A percentile compares a stretch with the other conserved stretches of the same genome.
phyloP scores from a whole-genome alignment of 129 eudicot genomes.

The Tagetes patula region DNA sequence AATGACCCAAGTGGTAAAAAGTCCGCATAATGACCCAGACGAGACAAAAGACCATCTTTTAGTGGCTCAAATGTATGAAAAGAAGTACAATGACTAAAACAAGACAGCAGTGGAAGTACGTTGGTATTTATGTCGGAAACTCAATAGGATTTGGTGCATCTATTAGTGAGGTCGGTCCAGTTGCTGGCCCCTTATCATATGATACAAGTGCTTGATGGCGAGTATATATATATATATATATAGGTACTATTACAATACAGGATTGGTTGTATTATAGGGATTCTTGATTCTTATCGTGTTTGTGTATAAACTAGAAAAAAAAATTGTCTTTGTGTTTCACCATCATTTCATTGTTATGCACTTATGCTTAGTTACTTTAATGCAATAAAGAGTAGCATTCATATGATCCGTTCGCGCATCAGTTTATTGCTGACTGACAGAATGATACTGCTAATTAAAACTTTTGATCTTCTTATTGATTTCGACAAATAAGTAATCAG shows the following conservation, averaged over 20 bases:
- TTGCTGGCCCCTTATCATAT: slow-evolving; percentile 51
- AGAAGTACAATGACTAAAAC: background rate
- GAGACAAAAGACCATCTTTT: slow-evolving; percentile 7
- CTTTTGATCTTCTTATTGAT: slow-evolving; percentile 1
- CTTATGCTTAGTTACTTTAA: background rate
- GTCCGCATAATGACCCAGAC: background rate
- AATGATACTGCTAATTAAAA: background rate
- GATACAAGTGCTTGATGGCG: slow-evolving; percentile 26
- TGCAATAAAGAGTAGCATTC: background rate
- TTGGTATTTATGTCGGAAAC: background rate
- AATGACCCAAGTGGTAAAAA: slow-evolving; percentile 10
- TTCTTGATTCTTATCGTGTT: slow-evolving; percentile 29
- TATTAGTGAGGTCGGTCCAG: slow-evolving; percentile 59
- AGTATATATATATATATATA: slow-evolving; percentile 33
- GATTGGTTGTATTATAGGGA: slow-evolving; percentile 34
- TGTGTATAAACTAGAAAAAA: slow-evolving; percentile 19
- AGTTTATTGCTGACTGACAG: background rate
- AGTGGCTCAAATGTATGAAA: background rate
- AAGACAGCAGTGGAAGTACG: background rate
- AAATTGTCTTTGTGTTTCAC: slow-evolving; percentile 9
- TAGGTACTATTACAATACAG: slow-evolving; percentile 21
- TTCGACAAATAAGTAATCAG: background rate
- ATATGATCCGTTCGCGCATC: background rate
- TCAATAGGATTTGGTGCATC: slow-evolving; percentile 28
- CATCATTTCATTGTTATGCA: background rate